Percentiles rank a stretch among this genome's conserved stretches.
These are phyloP conservation scores for Aspergillus pseudoglaucus DNA, from an alignment of 2,329 filamentous ascomycete genomes.

Conservation along the genomic window DNA sequence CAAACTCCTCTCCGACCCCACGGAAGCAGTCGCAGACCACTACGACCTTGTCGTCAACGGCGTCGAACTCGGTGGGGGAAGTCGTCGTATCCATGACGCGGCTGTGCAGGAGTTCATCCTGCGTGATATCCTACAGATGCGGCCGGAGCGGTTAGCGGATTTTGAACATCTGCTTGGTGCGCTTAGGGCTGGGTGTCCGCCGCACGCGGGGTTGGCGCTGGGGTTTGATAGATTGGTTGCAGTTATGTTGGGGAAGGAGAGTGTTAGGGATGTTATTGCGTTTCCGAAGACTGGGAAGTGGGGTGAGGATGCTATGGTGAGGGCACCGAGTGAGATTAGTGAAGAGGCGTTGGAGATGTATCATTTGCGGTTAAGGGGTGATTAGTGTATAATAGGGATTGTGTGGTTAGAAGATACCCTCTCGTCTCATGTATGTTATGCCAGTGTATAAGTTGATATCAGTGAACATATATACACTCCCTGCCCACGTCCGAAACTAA, in stretches of 20 bases:
- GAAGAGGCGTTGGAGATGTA: constrained; percentile 55
- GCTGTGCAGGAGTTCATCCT: constrained; percentile 79
- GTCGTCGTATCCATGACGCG: constrained; percentile 81
- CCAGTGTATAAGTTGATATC: too few species aligned
- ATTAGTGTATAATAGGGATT: constrained; percentile 1
- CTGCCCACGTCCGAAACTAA: too few species aligned
- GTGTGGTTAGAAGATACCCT: constrained; percentile 8
- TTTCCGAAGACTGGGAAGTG: constrained; percentile 93
- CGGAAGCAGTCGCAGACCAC: constrained; percentile 71
- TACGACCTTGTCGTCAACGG: constrained; percentile 97
- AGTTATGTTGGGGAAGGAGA: constrained; percentile 67
- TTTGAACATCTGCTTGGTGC: constrained; percentile 83
- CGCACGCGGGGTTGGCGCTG: constrained; percentile 86
- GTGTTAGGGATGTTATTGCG: constrained; percentile 87
- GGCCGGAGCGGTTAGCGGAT: constrained; percentile 62
- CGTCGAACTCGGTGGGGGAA: constrained; percentile 87
- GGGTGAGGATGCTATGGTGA: constrained; percentile 77
- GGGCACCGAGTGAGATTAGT: constrained; percentile 65
- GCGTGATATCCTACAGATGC: constrained; percentile 75
- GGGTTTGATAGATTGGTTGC: constrained; percentile 85
- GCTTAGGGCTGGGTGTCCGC: constrained; percentile 78
- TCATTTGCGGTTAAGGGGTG: constrained; percentile 42
- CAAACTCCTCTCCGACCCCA: constrained; percentile 64
- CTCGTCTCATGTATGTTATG: constrained; percentile 6
- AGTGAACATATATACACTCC: too few species aligned